Conservation (phyloP, 169 alveolate genomes). For the Plasmodium relictum region DNA sequence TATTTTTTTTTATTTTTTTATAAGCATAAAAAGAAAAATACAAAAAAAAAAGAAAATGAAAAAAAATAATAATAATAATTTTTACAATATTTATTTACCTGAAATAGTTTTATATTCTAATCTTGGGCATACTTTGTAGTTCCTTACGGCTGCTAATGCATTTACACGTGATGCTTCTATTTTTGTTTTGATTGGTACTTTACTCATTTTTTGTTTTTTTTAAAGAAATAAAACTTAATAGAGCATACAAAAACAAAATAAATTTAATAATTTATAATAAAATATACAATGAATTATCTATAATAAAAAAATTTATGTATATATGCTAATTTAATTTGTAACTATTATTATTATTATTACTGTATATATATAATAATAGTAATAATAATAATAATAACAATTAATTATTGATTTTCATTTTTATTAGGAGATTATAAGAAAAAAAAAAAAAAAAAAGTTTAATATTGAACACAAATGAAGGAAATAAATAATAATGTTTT, state of each 20-base stretch:
- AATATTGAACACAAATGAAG: not conserved
- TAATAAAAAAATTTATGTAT: too few relatives aligned
- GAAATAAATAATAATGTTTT: not conserved
- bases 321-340: too few relatives aligned
- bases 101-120: slow-evolving; percentile 97
- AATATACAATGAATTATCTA: too few relatives aligned
- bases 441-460: slow-evolving; percentile 8
- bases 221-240: not conserved
- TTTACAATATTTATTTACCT: slow-evolving; percentile 31
- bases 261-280: too few relatives aligned
- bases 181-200: slow-evolving; percentile 76
- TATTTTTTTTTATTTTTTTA: not conserved
- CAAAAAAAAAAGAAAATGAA: too few relatives aligned
- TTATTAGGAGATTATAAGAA: not conserved
- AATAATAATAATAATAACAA: too few relatives aligned
- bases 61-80: not conserved
- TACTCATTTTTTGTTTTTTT: slow-evolving; percentile 53
- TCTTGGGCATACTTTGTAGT: slow-evolving; percentile 95
- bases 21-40: not conserved
- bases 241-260: too few relatives aligned
- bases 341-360: too few relatives aligned
- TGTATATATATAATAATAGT: too few relatives aligned
- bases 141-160: slow-evolving; percentile 94
- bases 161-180: slow-evolving; percentile 86
- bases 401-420: not conserved